Evolutionary conservation across 1,284 basidiomycete genomes (phyloP).

Genomic region (Cystobasidium sp.): DNA sequence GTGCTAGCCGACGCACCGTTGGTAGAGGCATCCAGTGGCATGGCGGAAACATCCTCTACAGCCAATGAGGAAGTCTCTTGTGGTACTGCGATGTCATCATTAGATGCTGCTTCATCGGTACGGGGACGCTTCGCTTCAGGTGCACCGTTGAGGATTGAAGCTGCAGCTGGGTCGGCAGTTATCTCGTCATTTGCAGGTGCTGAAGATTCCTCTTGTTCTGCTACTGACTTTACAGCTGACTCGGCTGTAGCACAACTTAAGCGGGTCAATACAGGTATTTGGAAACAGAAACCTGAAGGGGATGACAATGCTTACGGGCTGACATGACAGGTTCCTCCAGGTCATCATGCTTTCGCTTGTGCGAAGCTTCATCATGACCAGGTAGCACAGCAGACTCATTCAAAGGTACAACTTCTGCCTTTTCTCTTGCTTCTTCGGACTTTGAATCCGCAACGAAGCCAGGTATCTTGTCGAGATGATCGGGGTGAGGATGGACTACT

Average conservation of each 20-base stretch:
- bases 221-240: slow-evolving; percentile 10
- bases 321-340: slow-evolving; percentile 6
- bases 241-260: background rate
- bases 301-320: slow-evolving; percentile 12
- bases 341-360: slow-evolving; percentile 38
- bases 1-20: slow-evolving; percentile 21
- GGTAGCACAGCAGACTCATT: background rate
- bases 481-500: slow-evolving; percentile 25
- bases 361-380: slow-evolving; percentile 3
- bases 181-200: slow-evolving; percentile 23
- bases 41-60: slow-evolving; percentile 2
- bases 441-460: slow-evolving; percentile 30
- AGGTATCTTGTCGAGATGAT: slow-evolving; percentile 34
- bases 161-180: slow-evolving; percentile 28
- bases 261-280: background rate
- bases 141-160: slow-evolving; percentile 7
- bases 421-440: slow-evolving; percentile 7
- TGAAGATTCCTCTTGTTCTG: slow-evolving; percentile 24
- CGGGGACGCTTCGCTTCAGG: slow-evolving; percentile 32
- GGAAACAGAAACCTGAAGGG: background rate
- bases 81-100: slow-evolving; percentile 27
- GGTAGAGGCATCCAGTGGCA: slow-evolving; percentile 4
- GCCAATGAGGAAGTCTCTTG: slow-evolving; percentile 2
- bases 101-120: slow-evolving; percentile 5
- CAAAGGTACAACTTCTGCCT: background rate